phyloP scores from a whole-genome alignment of 176 grass and related monocot genomes.

The Elaeis guineensis region DNA sequence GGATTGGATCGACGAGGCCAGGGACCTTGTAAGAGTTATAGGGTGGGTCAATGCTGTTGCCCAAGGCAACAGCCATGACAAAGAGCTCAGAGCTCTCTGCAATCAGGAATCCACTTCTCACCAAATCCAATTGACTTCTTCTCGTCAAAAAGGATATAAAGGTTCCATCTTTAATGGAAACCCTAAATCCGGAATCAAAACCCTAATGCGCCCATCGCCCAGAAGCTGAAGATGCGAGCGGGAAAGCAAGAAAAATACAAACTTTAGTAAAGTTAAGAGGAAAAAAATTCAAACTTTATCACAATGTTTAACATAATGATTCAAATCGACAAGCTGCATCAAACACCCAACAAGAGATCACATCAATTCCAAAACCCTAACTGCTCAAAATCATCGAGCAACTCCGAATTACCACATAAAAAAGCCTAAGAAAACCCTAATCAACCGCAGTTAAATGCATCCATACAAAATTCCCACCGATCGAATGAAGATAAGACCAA shows the following conservation, averaged over 20 bases:
- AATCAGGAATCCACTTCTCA: background rate
- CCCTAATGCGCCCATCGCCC: background rate
- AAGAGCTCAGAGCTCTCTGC: conserved; percentile 23
- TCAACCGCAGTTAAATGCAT: too few species aligned
- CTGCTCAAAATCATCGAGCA: too few species aligned
- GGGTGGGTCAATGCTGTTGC: conserved; percentile 13
- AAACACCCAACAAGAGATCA: too few species aligned
- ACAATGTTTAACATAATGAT: background rate
- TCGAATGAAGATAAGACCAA: too few species aligned
- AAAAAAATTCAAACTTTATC: conserved; percentile 18
- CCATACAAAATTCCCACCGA: too few species aligned
- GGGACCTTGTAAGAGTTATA: conserved; percentile 83
- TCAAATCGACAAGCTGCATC: too few species aligned
- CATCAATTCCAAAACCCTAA: too few species aligned
- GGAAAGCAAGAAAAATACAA: too few species aligned
- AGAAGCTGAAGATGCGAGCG: conserved; percentile 26
- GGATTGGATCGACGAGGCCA: conserved; percentile 38
- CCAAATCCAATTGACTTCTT: conserved; percentile 1
- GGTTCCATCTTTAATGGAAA: conserved; percentile 8
- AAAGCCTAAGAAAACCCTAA: too few species aligned
- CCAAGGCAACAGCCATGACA: conserved; percentile 35
- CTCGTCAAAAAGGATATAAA: conserved; percentile 8
- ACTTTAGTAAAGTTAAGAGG: background rate
- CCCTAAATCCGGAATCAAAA: background rate
- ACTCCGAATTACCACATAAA: too few species aligned